Evolutionary conservation across 164 flowering plant species (phyloP).

Genomic region (grape (Vitis vinifera)): DNA sequence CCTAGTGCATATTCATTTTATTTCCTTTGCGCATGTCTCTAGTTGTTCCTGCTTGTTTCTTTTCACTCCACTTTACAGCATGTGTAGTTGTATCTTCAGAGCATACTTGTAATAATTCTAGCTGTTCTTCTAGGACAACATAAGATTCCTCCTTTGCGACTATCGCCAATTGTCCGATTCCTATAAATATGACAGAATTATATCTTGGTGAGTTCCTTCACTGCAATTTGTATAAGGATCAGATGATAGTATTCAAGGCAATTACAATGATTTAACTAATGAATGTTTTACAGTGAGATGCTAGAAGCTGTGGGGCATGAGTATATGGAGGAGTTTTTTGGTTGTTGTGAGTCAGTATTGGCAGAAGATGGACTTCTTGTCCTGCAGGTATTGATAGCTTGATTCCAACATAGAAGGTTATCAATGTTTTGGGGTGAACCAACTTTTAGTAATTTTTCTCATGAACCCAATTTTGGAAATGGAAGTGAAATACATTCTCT

Average conservation of each 20-base stretch:
- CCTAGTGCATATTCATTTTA: too few relatives aligned
- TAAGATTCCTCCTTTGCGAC: conserved; percentile 74
- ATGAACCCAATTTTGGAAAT: too few relatives aligned
- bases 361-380: conserved; percentile 81
- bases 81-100: too few relatives aligned
- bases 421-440: too few relatives aligned
- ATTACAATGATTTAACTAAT: background rate
- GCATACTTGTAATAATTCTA: background rate
- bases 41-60: background rate
- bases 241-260: background rate
- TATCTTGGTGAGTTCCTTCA: conserved; percentile 59
- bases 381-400: conserved; percentile 61
- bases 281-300: conserved; percentile 70
- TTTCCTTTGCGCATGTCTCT: background rate
- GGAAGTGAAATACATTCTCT: too few relatives aligned
- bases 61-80: background rate
- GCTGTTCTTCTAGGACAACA: conserved; percentile 50
- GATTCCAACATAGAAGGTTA: too few relatives aligned
- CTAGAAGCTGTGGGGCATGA: conserved; percentile 91
- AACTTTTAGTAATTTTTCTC: too few relatives aligned
- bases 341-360: conserved; percentile 70
- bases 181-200: conserved; percentile 72
- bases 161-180: conserved; percentile 66
- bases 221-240: background rate
- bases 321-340: conserved; percentile 78